phyloP scores from a whole-genome alignment of 805 yeast species.

The Candida piceae region DNA sequence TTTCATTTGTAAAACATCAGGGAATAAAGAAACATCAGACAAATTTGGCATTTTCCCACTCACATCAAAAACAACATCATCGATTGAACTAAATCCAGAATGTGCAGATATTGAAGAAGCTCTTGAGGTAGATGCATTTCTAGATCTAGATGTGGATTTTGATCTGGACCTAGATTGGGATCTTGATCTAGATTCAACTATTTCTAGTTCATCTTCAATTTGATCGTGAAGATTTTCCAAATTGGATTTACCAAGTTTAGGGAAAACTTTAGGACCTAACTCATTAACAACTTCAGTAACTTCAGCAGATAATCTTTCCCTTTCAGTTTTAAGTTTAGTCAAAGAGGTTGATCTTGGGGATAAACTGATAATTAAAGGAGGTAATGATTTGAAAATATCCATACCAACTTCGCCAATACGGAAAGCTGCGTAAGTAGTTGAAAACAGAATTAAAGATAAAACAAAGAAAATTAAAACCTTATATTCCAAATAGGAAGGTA shows the following conservation, averaged over 20 bases:
- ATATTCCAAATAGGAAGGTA: constrained; percentile 10
- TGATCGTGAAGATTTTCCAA: constrained; percentile 13
- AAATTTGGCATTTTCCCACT: constrained; percentile 26
- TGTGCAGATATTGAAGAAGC: constrained; percentile 14
- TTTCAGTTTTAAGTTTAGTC: constrained; percentile 50
- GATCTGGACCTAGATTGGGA: constrained; percentile 16
- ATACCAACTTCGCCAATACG: constrained; percentile 89
- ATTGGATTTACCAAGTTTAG: constrained; percentile 49
- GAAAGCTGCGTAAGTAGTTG: constrained; percentile 82
- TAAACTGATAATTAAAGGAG: constrained; percentile 66
- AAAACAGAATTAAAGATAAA: constrained; percentile 61
- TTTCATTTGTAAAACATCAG: constrained; percentile 25
- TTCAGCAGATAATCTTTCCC: constrained; percentile 60
- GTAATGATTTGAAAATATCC: constrained; percentile 79
- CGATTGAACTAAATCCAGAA: constrained; percentile 24
- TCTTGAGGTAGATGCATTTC: constrained; percentile 6
- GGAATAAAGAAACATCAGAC: constrained; percentile 29
- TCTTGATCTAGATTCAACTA: constrained; percentile 11
- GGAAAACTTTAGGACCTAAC: constrained; percentile 80
- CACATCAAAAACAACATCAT: constrained; percentile 10
- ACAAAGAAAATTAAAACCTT: too few species aligned
- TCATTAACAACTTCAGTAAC: constrained; percentile 78
- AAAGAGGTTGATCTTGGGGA: constrained; percentile 48
- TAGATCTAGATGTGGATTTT: constrained; percentile 8
- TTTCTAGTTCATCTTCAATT: constrained; percentile 18